Evolutionary conservation across 371 early-diverging fungal species (phyloP).

Genomic region (Saksenaea oblongispora): DNA sequence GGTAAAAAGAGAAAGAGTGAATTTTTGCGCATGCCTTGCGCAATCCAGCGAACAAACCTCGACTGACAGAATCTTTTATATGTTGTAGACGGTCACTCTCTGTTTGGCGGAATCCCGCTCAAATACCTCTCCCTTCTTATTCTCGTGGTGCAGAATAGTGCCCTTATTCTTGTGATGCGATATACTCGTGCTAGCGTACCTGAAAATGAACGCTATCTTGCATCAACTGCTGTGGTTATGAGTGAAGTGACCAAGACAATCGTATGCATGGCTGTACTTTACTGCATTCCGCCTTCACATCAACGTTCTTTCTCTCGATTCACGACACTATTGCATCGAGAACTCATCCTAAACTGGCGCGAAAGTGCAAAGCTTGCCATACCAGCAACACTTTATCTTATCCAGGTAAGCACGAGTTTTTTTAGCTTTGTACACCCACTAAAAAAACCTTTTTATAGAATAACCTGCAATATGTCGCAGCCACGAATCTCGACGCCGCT

Average conservation of each 20-base stretch:
- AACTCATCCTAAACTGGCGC: constrained; percentile 42
- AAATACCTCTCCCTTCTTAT: constrained; percentile 85
- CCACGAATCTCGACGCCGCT: constrained; percentile 88
- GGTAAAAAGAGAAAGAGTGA: background rate
- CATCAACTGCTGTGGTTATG: constrained; percentile 89
- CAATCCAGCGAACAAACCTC: background rate
- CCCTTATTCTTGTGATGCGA: constrained; percentile 81
- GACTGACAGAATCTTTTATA: background rate
- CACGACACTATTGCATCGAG: constrained; percentile 29
- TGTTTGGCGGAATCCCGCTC: constrained; percentile 46
- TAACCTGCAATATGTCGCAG: constrained; percentile 93
- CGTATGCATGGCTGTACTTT: constrained; percentile 64
- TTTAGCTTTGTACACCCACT: background rate
- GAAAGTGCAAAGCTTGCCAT: constrained; percentile 65
- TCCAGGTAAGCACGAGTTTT: constrained; percentile 61
- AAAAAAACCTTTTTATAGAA: constrained; percentile 48
- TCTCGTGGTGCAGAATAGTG: constrained; percentile 88
- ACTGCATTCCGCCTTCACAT: constrained; percentile 23
- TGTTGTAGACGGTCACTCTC: constrained; percentile 4
- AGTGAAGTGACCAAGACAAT: constrained; percentile 82
- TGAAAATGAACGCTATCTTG: constrained; percentile 61
- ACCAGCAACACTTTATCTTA: constrained; percentile 89
- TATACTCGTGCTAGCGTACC: constrained; percentile 66
- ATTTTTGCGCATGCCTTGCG: background rate
- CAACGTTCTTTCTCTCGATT: constrained; percentile 28